Percentiles rank a stretch among this genome's conserved stretches.
Conservation (phyloP, 257 asterid species). For the Coffea eugenioides region DNA sequence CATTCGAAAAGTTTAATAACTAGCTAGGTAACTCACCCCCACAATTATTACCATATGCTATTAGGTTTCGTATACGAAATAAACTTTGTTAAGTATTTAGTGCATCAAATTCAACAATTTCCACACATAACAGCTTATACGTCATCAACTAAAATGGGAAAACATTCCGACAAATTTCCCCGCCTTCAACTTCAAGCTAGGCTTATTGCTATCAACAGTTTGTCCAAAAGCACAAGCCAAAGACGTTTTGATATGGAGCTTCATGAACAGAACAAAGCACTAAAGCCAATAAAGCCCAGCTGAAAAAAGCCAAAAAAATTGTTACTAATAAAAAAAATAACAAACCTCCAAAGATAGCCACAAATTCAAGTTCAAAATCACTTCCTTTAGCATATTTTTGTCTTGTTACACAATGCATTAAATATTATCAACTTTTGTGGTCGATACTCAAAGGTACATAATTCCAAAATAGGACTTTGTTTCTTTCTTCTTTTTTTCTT, state of each 20-base stretch:
- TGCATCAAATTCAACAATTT: too few relatives aligned
- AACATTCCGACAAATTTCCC: too few relatives aligned
- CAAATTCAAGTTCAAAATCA: neutral
- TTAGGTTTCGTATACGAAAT: too few relatives aligned
- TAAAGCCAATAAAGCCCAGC: neutral
- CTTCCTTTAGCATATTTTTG: neutral
- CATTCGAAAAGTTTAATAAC: too few relatives aligned
- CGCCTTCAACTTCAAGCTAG: too few relatives aligned
- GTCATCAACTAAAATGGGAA: neutral
- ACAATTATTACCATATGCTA: too few relatives aligned
- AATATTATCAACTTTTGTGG: neutral
- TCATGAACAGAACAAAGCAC: neutral
- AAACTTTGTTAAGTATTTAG: too few relatives aligned
- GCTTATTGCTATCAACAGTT: too few relatives aligned
- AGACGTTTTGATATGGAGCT: neutral
- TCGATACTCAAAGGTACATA: neutral
- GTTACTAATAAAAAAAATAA: too few relatives aligned
- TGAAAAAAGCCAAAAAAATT: neutral
- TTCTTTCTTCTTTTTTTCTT: too few relatives aligned
- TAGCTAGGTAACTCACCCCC: too few relatives aligned
- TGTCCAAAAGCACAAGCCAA: neutral
- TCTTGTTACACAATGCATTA: neutral
- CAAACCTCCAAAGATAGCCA: neutral
- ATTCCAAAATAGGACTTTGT: neutral
- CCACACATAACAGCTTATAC: too few relatives aligned